Evolutionary conservation across 1,139 yeast species (phyloP), one percentile per base, ranked within the genome.

Genomic region (Candida pseudoviswanathii): DNA sequence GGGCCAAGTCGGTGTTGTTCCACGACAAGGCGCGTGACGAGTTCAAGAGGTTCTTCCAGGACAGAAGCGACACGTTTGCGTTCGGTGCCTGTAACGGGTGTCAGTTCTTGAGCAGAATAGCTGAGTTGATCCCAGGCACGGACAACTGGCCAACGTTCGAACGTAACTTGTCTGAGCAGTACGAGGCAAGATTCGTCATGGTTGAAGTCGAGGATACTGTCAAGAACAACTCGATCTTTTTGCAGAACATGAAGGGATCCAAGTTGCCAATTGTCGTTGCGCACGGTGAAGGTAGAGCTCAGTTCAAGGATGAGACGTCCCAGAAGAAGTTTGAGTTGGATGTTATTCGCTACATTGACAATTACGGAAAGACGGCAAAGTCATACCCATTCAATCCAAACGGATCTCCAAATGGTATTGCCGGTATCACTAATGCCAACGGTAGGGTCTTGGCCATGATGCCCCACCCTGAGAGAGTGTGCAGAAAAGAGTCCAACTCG

Each of bases 51-150:
- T 94, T 94, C 68, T 94, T 95, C 82, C 85, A 85, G 61, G 88
- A 84, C 51, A 86, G 99, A 70, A 73, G 75, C 25, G 96, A 94
- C 64, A 94, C 99, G 1, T 95, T 95, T 75, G 96, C 98, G n/a
- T 84, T 94, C 62, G 99, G 99, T 70, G 97, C 97, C 44, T 95
- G 99, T 79, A 95, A 95, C 66, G 99, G 99, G 53, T 95, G 99
- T 75, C 99, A 95, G 71, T 95, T 95, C 76, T 74, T 94, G 64
- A 86, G 96, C 54, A 85, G 94, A 71, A 82, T 95, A 56, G 89
- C 91, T 59, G 85, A 82, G 57, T 80, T 95, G 62, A 90, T 95
- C 55, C 98, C 98, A 32, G 99, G 98, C 46, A 87, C 97, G 54
- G 96, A 88, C 58, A 77, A 84, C 76, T 95, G 99, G 99, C 99